Evolutionary conservation across 441 rosid species (phyloP), one percentile per base, ranked within the genome.

Genomic region (Isatis lusitanica): DNA sequence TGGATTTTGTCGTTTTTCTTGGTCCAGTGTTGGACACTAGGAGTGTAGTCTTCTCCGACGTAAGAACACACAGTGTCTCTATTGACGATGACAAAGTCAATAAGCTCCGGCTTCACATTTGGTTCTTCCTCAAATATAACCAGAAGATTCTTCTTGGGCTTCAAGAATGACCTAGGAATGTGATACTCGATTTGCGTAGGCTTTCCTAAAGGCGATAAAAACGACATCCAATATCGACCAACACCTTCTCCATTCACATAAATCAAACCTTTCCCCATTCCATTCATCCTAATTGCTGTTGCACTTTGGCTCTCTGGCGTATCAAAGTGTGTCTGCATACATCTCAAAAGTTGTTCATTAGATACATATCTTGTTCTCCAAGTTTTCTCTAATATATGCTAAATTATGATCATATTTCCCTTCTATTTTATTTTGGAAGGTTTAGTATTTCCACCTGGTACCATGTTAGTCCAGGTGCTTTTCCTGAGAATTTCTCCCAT

Each of bases 211-310:
- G 98, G 91, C 30, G 98, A 90, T 24, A 88, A 56, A 75, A 73
- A 93, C n/a, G 92, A 81, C 84, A 82, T 76, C 99, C 99, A 96
- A 68, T 91, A 85, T 12, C 99, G 83, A 31, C 99, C 98, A 15
- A 96, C 86, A 82, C 85, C 89, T 57, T 80, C 75, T 5, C 98
- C 98, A 30, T 96, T 96, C 33, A 96, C 79, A 97, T 97, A 96
- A 55, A 88, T 80, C 88, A 90, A 80, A 18, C 98, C 97, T 78
- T 96, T 96, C 0, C 83, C 82, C 97, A 93, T 91, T 3, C 86
- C 83, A 4, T 59, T 71, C 86, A 90, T 84, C 10, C 84, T 67
- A 42, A 96, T 59, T 21, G 83, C 92, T 24, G 89, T 75, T 0
- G 98, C 87, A 16, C 81, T 70, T 53, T 74, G 10, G 62, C 97